Conservation (phyloP, 2,329 filamentous ascomycete species). For the Nigrospora sphaerica region DNA sequence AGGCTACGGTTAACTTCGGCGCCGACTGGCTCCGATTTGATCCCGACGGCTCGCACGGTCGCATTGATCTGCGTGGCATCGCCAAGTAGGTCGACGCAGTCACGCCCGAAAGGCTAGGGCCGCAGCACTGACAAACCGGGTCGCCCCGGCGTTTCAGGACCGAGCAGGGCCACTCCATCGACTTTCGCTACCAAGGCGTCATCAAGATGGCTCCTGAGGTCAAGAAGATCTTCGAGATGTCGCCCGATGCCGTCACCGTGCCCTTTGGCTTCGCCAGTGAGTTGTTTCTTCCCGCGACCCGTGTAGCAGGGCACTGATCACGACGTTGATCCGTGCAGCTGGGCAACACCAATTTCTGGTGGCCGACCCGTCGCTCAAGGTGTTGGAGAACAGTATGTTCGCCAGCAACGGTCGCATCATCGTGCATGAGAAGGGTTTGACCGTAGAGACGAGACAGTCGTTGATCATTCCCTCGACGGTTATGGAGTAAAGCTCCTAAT, state of each 20-base stretch:
- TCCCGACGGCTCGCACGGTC: constrained; percentile 4
- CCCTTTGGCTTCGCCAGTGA: constrained; percentile 4
- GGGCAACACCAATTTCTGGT: constrained; percentile 2
- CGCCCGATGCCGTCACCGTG: constrained; percentile 5
- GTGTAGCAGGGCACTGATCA: too few species aligned
- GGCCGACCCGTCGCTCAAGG: constrained; percentile 4
- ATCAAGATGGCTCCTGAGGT: constrained; percentile 4
- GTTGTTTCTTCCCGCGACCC: background rate
- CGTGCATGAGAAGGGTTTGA: constrained; percentile 3
- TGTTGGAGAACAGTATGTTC: constrained; percentile 4
- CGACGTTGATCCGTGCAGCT: background rate
- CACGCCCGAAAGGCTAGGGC: background rate
- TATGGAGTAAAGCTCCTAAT: background rate
- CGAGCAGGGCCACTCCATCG: constrained; percentile 6
- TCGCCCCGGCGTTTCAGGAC: constrained; percentile 1
- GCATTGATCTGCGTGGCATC: constrained; percentile 5
- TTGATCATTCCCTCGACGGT: constrained; percentile 1
- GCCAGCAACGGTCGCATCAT: constrained; percentile 5
- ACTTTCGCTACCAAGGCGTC: constrained; percentile 3
- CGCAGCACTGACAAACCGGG: background rate
- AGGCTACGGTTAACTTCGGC: constrained; percentile 6
- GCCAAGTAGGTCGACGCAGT: constrained; percentile 1
- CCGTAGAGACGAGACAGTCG: constrained; percentile 3
- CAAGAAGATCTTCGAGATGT: constrained; percentile 3
- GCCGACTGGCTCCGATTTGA: constrained; percentile 9